Evolutionary conservation across 163 green algal species (phyloP).

Genomic region (Volvox carteri): DNA sequence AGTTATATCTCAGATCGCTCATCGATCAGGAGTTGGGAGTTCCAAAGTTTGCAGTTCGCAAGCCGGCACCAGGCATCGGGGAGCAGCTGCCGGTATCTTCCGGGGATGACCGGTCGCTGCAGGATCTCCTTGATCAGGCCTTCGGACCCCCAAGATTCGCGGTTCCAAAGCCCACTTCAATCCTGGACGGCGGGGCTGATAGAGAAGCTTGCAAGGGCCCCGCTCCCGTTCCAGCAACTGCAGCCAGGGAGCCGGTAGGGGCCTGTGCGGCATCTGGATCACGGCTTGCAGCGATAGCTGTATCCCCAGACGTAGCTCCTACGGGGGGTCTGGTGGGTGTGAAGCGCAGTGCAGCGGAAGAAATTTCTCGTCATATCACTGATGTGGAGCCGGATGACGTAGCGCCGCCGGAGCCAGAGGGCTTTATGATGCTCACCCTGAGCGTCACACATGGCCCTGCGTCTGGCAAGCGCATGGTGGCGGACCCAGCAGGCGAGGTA

Average conservation of each 20-base stretch:
- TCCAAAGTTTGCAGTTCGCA: slow-evolving; percentile 61
- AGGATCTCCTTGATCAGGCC: slow-evolving; percentile 55
- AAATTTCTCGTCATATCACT: background rate
- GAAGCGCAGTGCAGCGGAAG: slow-evolving; percentile 14
- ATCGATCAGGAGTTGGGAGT: slow-evolving; percentile 58
- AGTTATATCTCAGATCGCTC: slow-evolving; percentile 53
- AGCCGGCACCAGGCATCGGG: background rate
- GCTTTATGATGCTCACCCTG: slow-evolving; percentile 66
- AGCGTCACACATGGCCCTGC: slow-evolving; percentile 74
- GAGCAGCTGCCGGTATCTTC: background rate
- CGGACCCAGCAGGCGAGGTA: slow-evolving; percentile 60
- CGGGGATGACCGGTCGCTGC: background rate
- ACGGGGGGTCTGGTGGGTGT: too few relatives aligned
- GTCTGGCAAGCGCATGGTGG: slow-evolving; percentile 58
- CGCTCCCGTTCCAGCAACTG: too few relatives aligned
- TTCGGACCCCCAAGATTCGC: slow-evolving; percentile 64
- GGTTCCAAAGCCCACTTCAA: slow-evolving; percentile 40
- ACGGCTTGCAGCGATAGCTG: background rate
- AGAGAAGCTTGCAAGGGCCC: too few relatives aligned
- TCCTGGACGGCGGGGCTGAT: too few relatives aligned
- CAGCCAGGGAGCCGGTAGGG: background rate
- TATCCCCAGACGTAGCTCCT: background rate
- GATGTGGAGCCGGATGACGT: background rate
- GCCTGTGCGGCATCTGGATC: too few relatives aligned
- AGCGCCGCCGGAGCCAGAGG: background rate